Percentiles rank a stretch among this genome's conserved stretches.
Evolutionary conservation across 441 rosid genomes (phyloP).

Genomic region (Mallotus repandus): DNA sequence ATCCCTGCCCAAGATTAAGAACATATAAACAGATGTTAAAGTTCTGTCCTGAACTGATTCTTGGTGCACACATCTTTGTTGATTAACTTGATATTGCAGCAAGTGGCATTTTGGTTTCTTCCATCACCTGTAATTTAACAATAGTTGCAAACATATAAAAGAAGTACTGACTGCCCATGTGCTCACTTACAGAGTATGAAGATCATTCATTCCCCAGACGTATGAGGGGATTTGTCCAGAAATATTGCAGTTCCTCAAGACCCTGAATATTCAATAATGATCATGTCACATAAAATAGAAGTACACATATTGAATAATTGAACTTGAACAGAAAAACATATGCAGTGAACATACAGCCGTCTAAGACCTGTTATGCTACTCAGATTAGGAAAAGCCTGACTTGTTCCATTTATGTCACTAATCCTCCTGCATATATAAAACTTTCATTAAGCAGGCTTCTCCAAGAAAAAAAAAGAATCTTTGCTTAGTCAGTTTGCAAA

Average conservation of each 20-base stretch:
- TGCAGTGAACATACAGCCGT: constrained; percentile 20
- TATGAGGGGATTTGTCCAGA: constrained; percentile 31
- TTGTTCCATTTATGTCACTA: constrained; percentile 11
- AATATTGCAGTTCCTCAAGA: constrained; percentile 35
- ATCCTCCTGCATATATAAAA: constrained; percentile 8
- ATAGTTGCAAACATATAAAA: no score
- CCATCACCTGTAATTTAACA: no score
- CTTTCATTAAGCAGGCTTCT: no score
- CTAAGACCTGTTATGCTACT: constrained; percentile 14
- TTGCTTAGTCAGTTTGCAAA: no score
- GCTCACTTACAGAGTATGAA: constrained; percentile 25
- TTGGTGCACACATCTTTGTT: no score
- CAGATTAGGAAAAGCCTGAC: constrained; percentile 11
- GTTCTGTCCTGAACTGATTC: no score
- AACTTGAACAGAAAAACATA: not conserved
- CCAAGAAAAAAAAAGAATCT: no score
- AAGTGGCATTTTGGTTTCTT: no score
- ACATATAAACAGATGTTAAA: not conserved
- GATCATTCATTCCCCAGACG: constrained; percentile 22
- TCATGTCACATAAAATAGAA: not conserved
- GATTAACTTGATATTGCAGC: no score
- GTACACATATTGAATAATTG: not conserved
- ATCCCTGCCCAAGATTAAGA: constrained; percentile 33
- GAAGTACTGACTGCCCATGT: not conserved
- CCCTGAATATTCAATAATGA: constrained; percentile 16